Evolutionary conservation across 495 filamentous ascomycete genomes (phyloP).

Genomic region (Penicillium fimorum): DNA sequence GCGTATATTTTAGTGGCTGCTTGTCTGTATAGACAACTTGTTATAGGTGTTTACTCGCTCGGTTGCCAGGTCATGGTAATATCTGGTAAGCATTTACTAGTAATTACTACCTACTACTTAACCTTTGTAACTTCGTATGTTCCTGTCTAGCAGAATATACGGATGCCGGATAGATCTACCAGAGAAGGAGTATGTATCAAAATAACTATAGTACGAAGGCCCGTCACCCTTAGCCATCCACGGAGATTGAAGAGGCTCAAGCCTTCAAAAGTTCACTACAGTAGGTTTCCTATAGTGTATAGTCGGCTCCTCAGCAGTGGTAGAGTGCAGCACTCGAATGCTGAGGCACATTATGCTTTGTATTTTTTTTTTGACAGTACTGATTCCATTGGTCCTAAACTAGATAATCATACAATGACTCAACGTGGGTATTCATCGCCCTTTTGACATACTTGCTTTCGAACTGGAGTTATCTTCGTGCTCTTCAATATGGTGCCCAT

Average conservation of each 20-base stretch:
- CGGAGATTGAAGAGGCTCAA: background rate
- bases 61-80: background rate
- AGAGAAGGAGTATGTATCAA: background rate
- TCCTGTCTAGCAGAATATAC: background rate
- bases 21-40: background rate
- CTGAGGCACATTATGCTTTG: background rate
- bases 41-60: background rate
- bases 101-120: background rate
- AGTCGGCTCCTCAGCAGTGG: background rate
- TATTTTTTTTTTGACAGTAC: background rate
- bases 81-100: background rate
- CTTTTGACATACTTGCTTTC: background rate
- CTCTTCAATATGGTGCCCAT: slow-evolving; percentile 42
- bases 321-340: background rate
- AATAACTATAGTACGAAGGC: background rate
- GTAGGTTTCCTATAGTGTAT: background rate
- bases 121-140: background rate
- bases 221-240: background rate
- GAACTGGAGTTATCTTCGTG: background rate
- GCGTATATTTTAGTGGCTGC: background rate
- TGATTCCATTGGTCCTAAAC: slow-evolving; percentile 6
- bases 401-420: slow-evolving; percentile 21
- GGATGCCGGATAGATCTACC: background rate
- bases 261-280: background rate
- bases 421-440: slow-evolving; percentile 13